These are phyloP conservation scores for Candida yuanshanica DNA, from an alignment of 805 yeast genomes.

Conservation along the genomic window DNA sequence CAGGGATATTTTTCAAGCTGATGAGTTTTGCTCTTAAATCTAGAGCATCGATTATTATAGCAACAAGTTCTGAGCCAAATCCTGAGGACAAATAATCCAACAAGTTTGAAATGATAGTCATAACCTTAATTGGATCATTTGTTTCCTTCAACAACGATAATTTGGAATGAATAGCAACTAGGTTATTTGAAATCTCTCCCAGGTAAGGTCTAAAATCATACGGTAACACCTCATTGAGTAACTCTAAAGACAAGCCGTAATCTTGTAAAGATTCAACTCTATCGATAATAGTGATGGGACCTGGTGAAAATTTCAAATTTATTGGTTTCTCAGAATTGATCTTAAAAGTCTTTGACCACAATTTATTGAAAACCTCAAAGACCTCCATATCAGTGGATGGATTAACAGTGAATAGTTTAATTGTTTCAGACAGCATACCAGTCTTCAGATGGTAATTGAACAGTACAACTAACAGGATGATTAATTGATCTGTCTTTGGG, in stretches of 20 bases:
- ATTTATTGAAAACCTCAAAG: slow-evolving; percentile 19
- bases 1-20: not conserved
- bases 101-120: slow-evolving; percentile 3
- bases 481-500: slow-evolving; percentile 7
- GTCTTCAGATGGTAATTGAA: slow-evolving; percentile 13
- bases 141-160: slow-evolving; percentile 2
- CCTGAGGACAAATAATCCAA: slow-evolving; percentile 5
- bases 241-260: slow-evolving; percentile 1
- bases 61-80: slow-evolving; percentile 10
- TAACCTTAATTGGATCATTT: not conserved
- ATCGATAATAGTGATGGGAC: slow-evolving; percentile 19
- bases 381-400: slow-evolving; percentile 17
- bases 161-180: slow-evolving; percentile 4
- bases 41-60: slow-evolving; percentile 7
- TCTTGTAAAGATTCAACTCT: slow-evolving; percentile 10
- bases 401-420: slow-evolving; percentile 11
- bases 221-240: slow-evolving; percentile 16
- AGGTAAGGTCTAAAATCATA: slow-evolving; percentile 10
- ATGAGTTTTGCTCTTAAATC: not conserved
- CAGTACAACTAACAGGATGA: slow-evolving; percentile 13
- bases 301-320: slow-evolving; percentile 10
- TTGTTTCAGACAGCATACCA: slow-evolving; percentile 8
- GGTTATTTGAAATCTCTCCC: slow-evolving; percentile 8
- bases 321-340: not conserved
- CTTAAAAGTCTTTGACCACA: slow-evolving; percentile 22